Evolutionary conservation across 1,284 basidiomycete genomes (phyloP), one percentile per base, ranked within the genome.

Genomic region (Heimioporus retisporus): DNA sequence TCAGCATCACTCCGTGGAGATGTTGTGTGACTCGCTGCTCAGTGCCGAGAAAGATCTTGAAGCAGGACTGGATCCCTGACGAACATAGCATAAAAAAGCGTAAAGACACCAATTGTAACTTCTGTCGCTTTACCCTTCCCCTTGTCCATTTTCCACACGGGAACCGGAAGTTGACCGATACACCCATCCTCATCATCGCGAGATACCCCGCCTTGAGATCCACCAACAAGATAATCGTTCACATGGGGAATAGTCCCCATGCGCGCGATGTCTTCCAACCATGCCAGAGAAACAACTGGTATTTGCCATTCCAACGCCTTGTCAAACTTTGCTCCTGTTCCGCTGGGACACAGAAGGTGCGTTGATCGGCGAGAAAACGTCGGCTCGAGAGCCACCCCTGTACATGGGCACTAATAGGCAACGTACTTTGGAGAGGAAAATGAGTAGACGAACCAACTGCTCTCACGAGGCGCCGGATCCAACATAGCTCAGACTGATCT

Each of bases 271-370:
- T 79, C 78, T 10, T 81, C 81, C n/a, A 95, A 74, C 91, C 92
- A 94, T 15, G 78, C 76, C 78, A 90, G 81, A 56, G 84, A 83
- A 18, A 93, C 82, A 19, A 92, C 85, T 0, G 88, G 86, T 11
- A 90, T 86, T 7, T 81, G 81, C 93, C 94, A 94, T 71, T 93
- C 87, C 54, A 77, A 71, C 5, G 93, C 93, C 74, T 90, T 93
- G n/a, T 88, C 85, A 61, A 86, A 92, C 73, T 95, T 95, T 19
- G 83, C 79, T 16, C 94, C 94, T 0, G 75, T 81, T 1, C 84
- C 86, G 10, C 88, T 85, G 0, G 92, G 91, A 75, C 93, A 95
- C 7, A 95, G 79, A 3, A 95, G 82, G 70, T 94, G 91, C 1
- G 93, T 94, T 1, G 89, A 85, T 10, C 82, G 83, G 19, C 84